Base-by-base conservation (phyloP, 2,329 filamentous ascomycete genomes). In the Pestalotiopsis sp. region DNA sequence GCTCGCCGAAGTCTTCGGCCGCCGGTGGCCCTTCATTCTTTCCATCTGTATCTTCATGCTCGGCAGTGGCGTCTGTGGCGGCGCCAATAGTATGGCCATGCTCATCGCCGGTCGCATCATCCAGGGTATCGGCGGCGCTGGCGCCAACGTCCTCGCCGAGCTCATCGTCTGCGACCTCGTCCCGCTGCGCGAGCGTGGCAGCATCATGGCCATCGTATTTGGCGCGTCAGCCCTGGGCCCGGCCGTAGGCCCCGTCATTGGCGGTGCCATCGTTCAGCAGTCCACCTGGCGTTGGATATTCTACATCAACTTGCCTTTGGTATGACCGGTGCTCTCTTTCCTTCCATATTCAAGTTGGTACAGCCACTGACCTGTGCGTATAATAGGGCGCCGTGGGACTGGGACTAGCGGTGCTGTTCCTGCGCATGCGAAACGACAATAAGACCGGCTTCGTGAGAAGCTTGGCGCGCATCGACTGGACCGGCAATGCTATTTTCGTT, bases 151-250 rank as follows among this genome's bases (percentile, higher is more conserved):
- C n/a, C 74, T 87, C 1, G 73, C 80, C 2, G 82, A 86, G 39
- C 78, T 86, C 58, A 80, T 88, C 14, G 75, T 85, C n/a, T 83
- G 78, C 61, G 86, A 87, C 66, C 72, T 87, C 2, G 79, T 87
- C 0, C 82, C 85, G 0, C 74, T 87, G 11, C 75, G 80, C 2
- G 76, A 85, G 65, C 76, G 85, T 55, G 80, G 81, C 1, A 79
- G 78, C 3, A 85, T 79, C 62, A 71, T 80, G 17, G 75, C 73
- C 1, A 67, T 79, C 2, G 69, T 82, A 1, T 66, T 77, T 14
- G 67, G 73, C 11, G 65, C 76, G 0, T 75, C 73, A 64, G 74
- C 72, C 4, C 59, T 82, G 4, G 81, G 78, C 0, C 74, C 74
- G 5, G 71, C 73, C 1, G 55, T 80, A 3, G 79, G 75, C 1